Base-by-base conservation (phyloP, 2,329 filamentous ascomycete genomes). In the Alternaria gaisen region DNA sequence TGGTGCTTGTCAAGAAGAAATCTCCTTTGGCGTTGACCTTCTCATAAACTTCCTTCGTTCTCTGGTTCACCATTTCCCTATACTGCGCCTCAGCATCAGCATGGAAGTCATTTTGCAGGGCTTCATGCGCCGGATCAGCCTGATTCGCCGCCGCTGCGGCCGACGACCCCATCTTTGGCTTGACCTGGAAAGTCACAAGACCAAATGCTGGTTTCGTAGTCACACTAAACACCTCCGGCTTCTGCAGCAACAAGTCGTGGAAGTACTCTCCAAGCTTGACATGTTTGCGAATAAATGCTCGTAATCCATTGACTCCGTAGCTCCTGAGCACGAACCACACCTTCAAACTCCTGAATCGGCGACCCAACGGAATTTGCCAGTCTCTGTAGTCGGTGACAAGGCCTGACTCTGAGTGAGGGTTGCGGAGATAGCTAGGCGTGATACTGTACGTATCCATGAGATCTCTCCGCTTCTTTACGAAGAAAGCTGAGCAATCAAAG, bases 311-410 rank as follows among this genome's bases (percentile, higher is more conserved):
- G 53, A 96, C 81, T 0, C 94, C 94, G 74, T 93, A 97, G 43
- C 86, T 89, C 44, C 94, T 85, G 71, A 97, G 82, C 8, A 98
- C 93, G 76, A 97, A 97, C 94, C 94, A 98, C 65, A 97, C 89
- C 82, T 98, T 98, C 59, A 98, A 81, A 3, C 90, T 88, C 61
- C 94, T 87, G 85, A 98, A 98, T 16, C 94, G 86, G 3, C 94
- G 85, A 9, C 94, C 94, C 0, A 98, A 88, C 0, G 94, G 93
- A 72, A 98, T 96, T 81, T 97, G 93, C 94, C 94, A 98, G 83
- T 98, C 94, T 47, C 94, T 88, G 82, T 97, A 97, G 80, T 98
- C 94, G 24, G 93, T 97, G 1, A 97, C 94, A 2, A 94, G 85
- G 0, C 93, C 93, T 38, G 86, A 87, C 70, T 95, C 92, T 4